Evolutionary conservation across 371 early-diverging fungal genomes (phyloP), one percentile per base, ranked within the genome.

Genomic region (Synchytrium microbalum): DNA sequence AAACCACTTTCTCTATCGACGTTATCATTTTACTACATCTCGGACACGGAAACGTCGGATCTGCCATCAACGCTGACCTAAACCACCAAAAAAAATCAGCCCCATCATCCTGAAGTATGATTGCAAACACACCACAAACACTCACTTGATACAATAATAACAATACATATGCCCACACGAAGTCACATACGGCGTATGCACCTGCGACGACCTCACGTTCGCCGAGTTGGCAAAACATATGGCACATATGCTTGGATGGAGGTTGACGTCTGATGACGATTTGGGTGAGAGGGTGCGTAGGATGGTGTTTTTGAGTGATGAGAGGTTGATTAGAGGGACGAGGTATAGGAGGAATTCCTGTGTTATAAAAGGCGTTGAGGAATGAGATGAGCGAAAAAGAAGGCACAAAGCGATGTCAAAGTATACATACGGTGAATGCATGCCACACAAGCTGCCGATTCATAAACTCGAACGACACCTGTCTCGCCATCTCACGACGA

Each of bases 391-490:
- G 26, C 52, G 13, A 19, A 52, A 25, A 25, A 14, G 32, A 28
- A 63, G 5, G 54, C n/a, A 33, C 14, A 23, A 52, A 14, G 14
- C 24, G 24, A 10, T 24, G 2, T 24, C 0, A 16, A 25, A 25
- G 27, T 25, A 13, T 25, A 68, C 83, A 67, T 83, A 89, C 91
- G 25, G 93, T 92, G 67, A 95, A 92, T 54, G 93, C 92, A 32
- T 91, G 88, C 95, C 95, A 93, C 55, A 92, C 92, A 72, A 93
- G 82, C 76, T 95, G 92, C 32, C 95, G 80, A 70, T 95, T 95
- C 71, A 95, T 78, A 67, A 91, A 93, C 69, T 93, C 95, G 69
- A 91, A 93, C 69, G 89, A 90, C 55, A 93, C 86, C 66, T 85
- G 83, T 54, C 92, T 84, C 56, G 85, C 77, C 64, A 88, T 75